These are phyloP conservation scores for Dissophora ornata DNA, from an alignment of 192 early-diverging fungal genomes.

Conservation along the genomic window DNA sequence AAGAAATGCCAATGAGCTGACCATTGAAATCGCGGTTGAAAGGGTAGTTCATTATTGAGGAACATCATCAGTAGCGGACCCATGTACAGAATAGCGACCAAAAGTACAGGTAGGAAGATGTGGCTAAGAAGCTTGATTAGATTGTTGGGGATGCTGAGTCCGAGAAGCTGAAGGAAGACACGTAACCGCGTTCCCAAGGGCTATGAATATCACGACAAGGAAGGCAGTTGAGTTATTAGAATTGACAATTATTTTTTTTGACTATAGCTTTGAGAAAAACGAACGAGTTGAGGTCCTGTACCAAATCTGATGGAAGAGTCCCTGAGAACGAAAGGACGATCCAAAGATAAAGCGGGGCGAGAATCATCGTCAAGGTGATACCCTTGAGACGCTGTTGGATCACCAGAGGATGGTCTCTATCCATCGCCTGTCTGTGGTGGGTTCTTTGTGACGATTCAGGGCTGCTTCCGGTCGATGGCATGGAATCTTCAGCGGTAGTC, in stretches of 20 bases:
- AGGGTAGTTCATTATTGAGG: conserved; percentile 57
- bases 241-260: background rate
- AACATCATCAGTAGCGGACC: conserved; percentile 63
- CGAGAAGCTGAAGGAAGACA: conserved; percentile 33
- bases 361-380: conserved; percentile 51
- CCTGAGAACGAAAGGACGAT: conserved; percentile 18
- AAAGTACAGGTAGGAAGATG: conserved; percentile 41
- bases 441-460: conserved; percentile 6
- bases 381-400: conserved; percentile 64
- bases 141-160: conserved; percentile 38
- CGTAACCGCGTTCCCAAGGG: background rate
- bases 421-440: background rate
- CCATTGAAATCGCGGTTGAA: conserved; percentile 53
- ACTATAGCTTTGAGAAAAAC: background rate
- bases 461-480: background rate
- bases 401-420: conserved; percentile 65
- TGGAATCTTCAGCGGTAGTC: background rate
- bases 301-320: conserved; percentile 16
- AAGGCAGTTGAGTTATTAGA: too few species aligned
- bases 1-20: background rate
- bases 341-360: conserved; percentile 54
- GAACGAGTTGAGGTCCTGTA: background rate
- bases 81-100: conserved; percentile 65
- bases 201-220: conserved; percentile 6
- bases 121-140: conserved; percentile 27